A percentile compares a stretch with the other conserved stretches of the same genome.
phyloP scores from a whole-genome alignment of 179 eudicot genomes.

The Carnegiea gigantea region DNA sequence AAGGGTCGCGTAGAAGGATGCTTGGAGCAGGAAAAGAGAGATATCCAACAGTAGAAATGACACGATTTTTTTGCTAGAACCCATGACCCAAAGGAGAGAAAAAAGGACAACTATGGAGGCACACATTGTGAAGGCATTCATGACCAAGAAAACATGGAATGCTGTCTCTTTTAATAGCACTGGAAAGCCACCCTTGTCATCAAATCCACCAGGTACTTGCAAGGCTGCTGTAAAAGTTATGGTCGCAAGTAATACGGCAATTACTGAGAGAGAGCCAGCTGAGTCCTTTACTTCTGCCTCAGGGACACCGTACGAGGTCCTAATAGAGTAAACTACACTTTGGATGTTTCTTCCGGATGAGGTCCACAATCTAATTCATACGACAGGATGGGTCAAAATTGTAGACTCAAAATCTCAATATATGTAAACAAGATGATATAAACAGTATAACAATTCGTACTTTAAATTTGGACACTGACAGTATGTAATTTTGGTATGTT shows the following conservation, averaged over 20 bases:
- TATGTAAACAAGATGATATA: no score
- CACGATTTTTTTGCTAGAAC: not conserved
- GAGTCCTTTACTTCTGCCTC: not conserved
- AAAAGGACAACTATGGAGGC: not conserved
- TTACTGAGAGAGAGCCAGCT: not conserved
- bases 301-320: not conserved
- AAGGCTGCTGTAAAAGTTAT: not conserved
- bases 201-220: not conserved
- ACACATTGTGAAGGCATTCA: not conserved
- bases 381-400: not conserved
- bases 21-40: not conserved
- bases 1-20: not conserved
- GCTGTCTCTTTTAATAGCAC: not conserved
- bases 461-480: no score
- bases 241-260: not conserved
- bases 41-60: not conserved
- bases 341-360: not conserved
- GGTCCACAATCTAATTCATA: conserved; percentile 9
- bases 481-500: no score
- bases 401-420: not conserved
- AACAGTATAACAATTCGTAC: no score
- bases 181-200: not conserved
- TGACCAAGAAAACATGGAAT: not conserved
- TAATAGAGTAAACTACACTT: not conserved
- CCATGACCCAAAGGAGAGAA: not conserved